Percentiles rank a stretch among this genome's conserved stretches.
Evolutionary conservation across 768 basidiomycete species (phyloP).

Genomic region (Clathrus columnatus): DNA sequence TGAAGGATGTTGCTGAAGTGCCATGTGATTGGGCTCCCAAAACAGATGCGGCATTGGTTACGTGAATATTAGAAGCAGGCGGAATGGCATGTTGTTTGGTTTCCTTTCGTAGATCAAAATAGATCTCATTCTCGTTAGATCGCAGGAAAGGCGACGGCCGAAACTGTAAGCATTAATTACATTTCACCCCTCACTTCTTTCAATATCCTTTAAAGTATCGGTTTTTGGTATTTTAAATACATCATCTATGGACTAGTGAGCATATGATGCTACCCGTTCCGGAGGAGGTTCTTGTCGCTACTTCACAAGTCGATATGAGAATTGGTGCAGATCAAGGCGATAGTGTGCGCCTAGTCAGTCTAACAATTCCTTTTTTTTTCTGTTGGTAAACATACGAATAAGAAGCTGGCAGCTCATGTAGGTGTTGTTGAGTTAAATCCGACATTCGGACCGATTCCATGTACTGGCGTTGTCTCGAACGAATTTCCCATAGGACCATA

Average conservation of each 20-base stretch:
- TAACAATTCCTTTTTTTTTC: not conserved
- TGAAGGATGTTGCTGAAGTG: constrained; percentile 30
- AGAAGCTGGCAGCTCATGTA: constrained; percentile 30
- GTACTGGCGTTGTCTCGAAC: constrained; percentile 35
- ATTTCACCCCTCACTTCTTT: not conserved
- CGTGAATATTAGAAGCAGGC: constrained; percentile 34
- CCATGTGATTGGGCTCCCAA: constrained; percentile 28
- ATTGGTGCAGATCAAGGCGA: constrained; percentile 42
- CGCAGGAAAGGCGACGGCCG: constrained; percentile 32
- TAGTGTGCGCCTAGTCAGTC: constrained; percentile 26
- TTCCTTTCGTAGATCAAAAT: not conserved
- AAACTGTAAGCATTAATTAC: constrained; percentile 15
- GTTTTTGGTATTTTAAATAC: constrained; percentile 29
- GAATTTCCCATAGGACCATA: constrained; percentile 27
- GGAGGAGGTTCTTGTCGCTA: constrained; percentile 35
- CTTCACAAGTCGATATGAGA: constrained; percentile 33
- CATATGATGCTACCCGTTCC: constrained; percentile 33
- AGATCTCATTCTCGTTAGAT: constrained; percentile 17
- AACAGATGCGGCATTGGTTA: constrained; percentile 37
- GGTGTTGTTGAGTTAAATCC: constrained; percentile 37
- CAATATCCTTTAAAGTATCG: constrained; percentile 25
- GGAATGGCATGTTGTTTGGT: constrained; percentile 18
- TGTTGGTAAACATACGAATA: not conserved
- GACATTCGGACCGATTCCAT: constrained; percentile 37
- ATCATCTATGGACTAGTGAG: constrained; percentile 33